Base-by-base conservation (phyloP, 2,329 filamentous ascomycete genomes). In the Boeremia lycopersici region DNA sequence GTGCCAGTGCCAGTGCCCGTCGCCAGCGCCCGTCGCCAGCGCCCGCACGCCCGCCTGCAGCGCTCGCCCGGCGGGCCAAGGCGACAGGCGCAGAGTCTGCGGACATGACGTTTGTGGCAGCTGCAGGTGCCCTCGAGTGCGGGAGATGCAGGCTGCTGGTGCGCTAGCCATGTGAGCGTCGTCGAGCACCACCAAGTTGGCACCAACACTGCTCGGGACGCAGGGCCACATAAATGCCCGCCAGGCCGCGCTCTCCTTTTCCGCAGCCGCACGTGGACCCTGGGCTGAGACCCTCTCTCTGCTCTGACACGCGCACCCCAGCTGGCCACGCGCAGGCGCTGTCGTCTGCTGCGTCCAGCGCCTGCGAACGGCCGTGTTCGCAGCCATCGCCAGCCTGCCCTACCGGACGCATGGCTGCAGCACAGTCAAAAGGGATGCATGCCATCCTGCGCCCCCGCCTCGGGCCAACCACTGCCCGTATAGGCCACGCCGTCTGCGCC, bases 401-500 rank as follows among this genome's bases (percentile, higher is more conserved):
- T 50, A 26, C 35, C 41, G 19, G 36, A 48, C 47, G 59, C 59
- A 61, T 59, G 44, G 60, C 64, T 63, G 69, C 63, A 68, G 47
- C 55, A 51, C 47, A 47, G 34, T 44, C 49, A 49, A 59, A 62
- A 60, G 58, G 52, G 47, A 59, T 60, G 61, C 64, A 64, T 66
- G 61, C 55, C 46, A 46, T 23, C 19, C 60, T 60, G 56, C 63
- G 61, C 59, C 64, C 63, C 65, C 62, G 64, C 70, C 61, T 55
- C 47, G 46, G 47, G 44, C 54, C 44, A 38, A 48, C 54, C 61
- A 60, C 55, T 49, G 39, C 56, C 60, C 45, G 45, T 45, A 53
- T 42, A 48, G 59, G 52, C 63, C 57, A 59, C 44, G 43, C 57
- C 45, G 59, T 48, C 45, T 40, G 33, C 48, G 33, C 48, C 36